These are phyloP conservation scores for Fusarium cicatricum DNA, from an alignment of 2,329 filamentous ascomycete genomes.

Conservation along the genomic window DNA sequence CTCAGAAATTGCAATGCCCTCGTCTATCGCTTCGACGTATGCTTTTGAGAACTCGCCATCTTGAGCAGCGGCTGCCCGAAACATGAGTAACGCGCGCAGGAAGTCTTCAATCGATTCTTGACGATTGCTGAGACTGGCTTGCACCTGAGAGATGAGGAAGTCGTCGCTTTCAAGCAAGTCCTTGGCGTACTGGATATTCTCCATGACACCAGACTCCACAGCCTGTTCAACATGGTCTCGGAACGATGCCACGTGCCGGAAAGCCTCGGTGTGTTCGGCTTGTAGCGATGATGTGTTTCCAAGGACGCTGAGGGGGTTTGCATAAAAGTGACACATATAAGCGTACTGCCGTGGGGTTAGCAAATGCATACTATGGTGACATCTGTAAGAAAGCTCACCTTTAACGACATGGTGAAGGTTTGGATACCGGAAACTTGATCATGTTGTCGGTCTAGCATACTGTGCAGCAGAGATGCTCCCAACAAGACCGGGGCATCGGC, in stretches of 20 bases:
- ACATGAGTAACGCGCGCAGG: constrained; percentile 58
- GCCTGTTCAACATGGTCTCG: constrained; percentile 59
- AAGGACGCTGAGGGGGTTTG: constrained; percentile 76
- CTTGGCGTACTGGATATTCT: constrained; percentile 53
- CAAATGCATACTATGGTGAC: not conserved
- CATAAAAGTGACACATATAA: constrained; percentile 88
- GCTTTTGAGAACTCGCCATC: constrained; percentile 59
- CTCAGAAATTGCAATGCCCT: constrained; percentile 61
- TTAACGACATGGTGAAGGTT: constrained; percentile 73
- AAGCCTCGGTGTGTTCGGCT: constrained; percentile 69
- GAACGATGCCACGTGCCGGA: constrained; percentile 76
- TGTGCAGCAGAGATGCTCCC: constrained; percentile 68
- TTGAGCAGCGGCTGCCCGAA: constrained; percentile 50
- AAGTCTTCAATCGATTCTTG: constrained; percentile 54
- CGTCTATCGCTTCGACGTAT: constrained; percentile 68
- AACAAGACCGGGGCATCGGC: constrained; percentile 65
- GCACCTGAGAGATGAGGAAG: constrained; percentile 58
- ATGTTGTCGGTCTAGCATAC: constrained; percentile 74
- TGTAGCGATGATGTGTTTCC: constrained; percentile 57
- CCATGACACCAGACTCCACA: constrained; percentile 53
- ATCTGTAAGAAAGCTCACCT: constrained; percentile 54
- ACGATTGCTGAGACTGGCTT: constrained; percentile 40
- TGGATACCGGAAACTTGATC: constrained; percentile 82
- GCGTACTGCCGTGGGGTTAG: constrained; percentile 66
- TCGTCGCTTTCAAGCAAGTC: constrained; percentile 68